A percentile compares a stretch with the other conserved stretches of the same genome.
These are phyloP conservation scores for Oryza rufipogon DNA, from an alignment of 176 grass and related monocot species.

Conservation along the genomic window DNA sequence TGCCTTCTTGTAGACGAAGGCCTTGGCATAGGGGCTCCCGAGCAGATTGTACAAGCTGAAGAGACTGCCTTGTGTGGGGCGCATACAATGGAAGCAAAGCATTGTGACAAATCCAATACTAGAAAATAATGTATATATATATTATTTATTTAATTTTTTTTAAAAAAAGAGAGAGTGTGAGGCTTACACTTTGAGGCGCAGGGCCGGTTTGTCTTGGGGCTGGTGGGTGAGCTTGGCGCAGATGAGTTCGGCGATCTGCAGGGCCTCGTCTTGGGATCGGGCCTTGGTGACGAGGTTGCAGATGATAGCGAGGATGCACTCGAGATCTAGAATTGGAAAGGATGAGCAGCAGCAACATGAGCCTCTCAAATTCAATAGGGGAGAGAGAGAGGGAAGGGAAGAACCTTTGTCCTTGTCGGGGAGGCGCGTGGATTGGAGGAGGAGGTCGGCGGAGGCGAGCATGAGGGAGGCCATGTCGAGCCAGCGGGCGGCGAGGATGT, in stretches of 20 bases:
- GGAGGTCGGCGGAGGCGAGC: conserved; percentile 78
- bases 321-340: conserved; percentile 59
- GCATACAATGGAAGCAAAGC: neutral
- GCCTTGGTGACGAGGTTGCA: conserved; percentile 87
- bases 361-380: neutral
- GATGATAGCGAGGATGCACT: conserved; percentile 79
- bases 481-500: conserved; percentile 60
- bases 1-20: conserved; percentile 76
- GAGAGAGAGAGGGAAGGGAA: neutral
- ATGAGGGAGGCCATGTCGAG: conserved; percentile 84
- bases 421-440: conserved; percentile 59
- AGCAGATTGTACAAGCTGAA: conserved; percentile 90
- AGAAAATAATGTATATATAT: too few relatives aligned
- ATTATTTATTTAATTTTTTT: too few relatives aligned
- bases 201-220: conserved; percentile 59
- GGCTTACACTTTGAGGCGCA: conserved; percentile 84
- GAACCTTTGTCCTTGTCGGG: conserved; percentile 60
- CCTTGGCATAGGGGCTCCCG: conserved; percentile 60
- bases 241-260: conserved; percentile 77
- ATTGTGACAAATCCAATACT: neutral
- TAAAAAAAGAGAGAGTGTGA: neutral
- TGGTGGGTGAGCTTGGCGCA: conserved; percentile 78
- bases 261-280: conserved; percentile 65
- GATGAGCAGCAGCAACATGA: neutral
- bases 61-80: conserved; percentile 24